Evolutionary conservation across 768 basidiomycete genomes (phyloP), one percentile per base, ranked within the genome.

Genomic region (Psilocybe cubensis): DNA sequence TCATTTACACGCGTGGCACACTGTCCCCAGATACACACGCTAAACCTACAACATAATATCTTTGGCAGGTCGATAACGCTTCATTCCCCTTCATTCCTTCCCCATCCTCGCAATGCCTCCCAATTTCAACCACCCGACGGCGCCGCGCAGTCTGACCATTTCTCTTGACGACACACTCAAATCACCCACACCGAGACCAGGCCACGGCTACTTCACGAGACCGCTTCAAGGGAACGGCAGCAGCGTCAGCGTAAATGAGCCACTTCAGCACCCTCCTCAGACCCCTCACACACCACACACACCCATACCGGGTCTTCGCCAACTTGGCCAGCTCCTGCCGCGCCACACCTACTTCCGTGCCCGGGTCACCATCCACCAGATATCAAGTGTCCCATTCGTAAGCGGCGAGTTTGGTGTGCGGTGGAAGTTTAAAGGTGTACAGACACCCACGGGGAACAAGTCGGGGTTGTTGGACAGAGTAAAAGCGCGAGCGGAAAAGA

Each of bases 381-480:
- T 92, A 20, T 78, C 82, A 18, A 87, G 83, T 61, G 86, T 92
- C 0, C 91, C 91, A 0, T 82, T 91, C 56, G 83, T 91, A 29
- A 74, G 76, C 40, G 90, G 90, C 60, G 81, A 89, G 65, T 91
- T 91, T 66, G 84, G 77, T 18, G 81, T 87, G 4, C 76, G 79
- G 20, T 91, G 91, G 89, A 87, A 84, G 70, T 83, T 91, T 71
- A 88, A 85, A 75, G 79, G 84, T 60, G 77, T 77, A 2, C 72
- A 76, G 33, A 61, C 61, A 8, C 58, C 69, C 1, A 67, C 78
- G 2, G 69, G 71, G 12, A 59, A 73, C 18, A 74, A 79, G 66
- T 62, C 65, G 25, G 79, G 83, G 3, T 63, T 85, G 28, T 65
- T 81, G 43, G 67, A 66, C 9, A 62, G 70, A 21, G 65, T 72